These are phyloP conservation scores for Thermomyces lanuginosus DNA, from an alignment of 2,329 filamentous ascomycete genomes.

Conservation along the genomic window DNA sequence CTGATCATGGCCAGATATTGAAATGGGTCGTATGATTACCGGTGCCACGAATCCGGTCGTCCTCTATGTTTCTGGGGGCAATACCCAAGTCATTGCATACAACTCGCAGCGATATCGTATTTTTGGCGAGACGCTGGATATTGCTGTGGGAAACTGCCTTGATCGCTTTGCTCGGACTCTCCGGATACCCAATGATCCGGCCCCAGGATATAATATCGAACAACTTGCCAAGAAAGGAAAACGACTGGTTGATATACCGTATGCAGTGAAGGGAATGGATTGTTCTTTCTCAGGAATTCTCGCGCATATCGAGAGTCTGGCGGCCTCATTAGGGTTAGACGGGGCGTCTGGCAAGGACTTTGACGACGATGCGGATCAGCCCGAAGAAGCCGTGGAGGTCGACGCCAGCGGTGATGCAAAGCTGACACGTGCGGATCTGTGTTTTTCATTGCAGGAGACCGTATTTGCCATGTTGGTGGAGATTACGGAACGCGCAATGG, in stretches of 20 bases:
- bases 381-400: slow-evolving; percentile 4
- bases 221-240: slow-evolving; percentile 64
- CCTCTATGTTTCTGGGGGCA: slow-evolving; percentile 86
- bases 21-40: slow-evolving; percentile 92
- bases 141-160: slow-evolving; percentile 92
- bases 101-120: slow-evolving; percentile 89
- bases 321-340: slow-evolving; percentile 32
- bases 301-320: slow-evolving; percentile 64
- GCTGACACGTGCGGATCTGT: slow-evolving; percentile 64
- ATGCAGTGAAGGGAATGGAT: slow-evolving; percentile 97
- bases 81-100: slow-evolving; percentile 96
- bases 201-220: slow-evolving; percentile 96
- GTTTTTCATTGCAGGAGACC: slow-evolving; percentile 89
- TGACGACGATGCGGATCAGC: slow-evolving; percentile 28
- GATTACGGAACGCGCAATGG: slow-evolving; percentile 97
- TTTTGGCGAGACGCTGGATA: slow-evolving; percentile 93
- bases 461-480: slow-evolving; percentile 95
- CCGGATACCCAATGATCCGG: slow-evolving; percentile 84
- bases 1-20: slow-evolving; percentile 63
- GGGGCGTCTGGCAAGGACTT: slow-evolving; percentile 29
- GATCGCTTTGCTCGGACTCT: slow-evolving; percentile 89
- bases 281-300: slow-evolving; percentile 90
- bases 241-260: slow-evolving; percentile 70
- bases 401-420: slow-evolving; percentile 26
- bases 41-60: slow-evolving; percentile 84